A percentile compares a stretch with the other conserved stretches of the same genome.
These are phyloP conservation scores for Exophiala oligosperma DNA, from an alignment of 2,329 filamentous ascomycete species.

Conservation along the genomic window DNA sequence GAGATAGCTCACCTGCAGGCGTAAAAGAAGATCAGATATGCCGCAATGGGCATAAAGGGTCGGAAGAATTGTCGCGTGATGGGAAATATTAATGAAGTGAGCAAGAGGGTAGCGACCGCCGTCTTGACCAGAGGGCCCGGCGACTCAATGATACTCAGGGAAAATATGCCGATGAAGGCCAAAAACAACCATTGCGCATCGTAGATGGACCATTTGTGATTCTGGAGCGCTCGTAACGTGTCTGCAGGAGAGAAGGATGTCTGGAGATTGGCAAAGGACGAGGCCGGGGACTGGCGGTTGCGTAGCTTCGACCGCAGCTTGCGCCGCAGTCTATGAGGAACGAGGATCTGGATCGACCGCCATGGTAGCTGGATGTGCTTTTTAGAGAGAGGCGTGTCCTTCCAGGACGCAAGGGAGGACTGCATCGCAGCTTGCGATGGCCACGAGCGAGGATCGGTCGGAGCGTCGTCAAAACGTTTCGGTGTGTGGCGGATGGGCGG, in stretches of 20 bases:
- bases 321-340: conserved; percentile 66
- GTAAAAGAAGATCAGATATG: conserved; percentile 89
- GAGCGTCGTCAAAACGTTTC: neutral
- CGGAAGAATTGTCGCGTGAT: conserved; percentile 88
- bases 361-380: conserved; percentile 49
- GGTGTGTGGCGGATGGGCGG: conserved; percentile 1
- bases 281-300: conserved; percentile 64
- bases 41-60: conserved; percentile 79
- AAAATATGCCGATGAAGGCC: conserved; percentile 75
- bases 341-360: conserved; percentile 49
- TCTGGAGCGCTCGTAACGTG: conserved; percentile 72
- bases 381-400: conserved; percentile 48
- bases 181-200: conserved; percentile 84
- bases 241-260: conserved; percentile 80
- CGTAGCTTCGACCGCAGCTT: conserved; percentile 69
- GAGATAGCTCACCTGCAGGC: conserved; percentile 74
- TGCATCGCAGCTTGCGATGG: conserved; percentile 23
- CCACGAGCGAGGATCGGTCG: neutral
- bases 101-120: conserved; percentile 64
- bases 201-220: conserved; percentile 76
- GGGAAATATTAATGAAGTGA: conserved; percentile 74
- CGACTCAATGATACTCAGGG: conserved; percentile 74
- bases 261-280: conserved; percentile 73
- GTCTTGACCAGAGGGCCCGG: conserved; percentile 79
- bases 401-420: conserved; percentile 41